These are phyloP conservation scores for Boletus speciosus DNA, from an alignment of 768 basidiomycete species.

Conservation along the genomic window DNA sequence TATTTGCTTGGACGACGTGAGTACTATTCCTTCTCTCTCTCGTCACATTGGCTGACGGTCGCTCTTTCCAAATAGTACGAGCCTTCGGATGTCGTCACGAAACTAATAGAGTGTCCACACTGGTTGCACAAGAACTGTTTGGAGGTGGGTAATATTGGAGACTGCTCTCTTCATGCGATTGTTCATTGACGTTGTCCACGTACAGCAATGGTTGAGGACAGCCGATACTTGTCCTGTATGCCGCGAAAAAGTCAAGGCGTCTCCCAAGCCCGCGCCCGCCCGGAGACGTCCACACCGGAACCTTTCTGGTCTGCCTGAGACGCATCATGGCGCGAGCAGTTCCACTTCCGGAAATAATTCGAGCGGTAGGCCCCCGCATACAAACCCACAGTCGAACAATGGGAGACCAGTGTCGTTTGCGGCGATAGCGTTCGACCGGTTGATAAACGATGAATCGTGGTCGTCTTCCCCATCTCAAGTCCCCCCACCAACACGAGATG, in stretches of 20 bases:
- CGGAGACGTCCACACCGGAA: slow-evolving; percentile 19
- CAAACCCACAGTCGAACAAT: slow-evolving; percentile 6
- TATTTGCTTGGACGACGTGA: slow-evolving; percentile 80
- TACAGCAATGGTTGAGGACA: slow-evolving; percentile 75
- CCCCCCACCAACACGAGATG: slow-evolving; percentile 2
- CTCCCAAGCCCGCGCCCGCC: slow-evolving; percentile 21
- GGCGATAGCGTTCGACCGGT: slow-evolving; percentile 19
- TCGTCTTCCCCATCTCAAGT: background rate
- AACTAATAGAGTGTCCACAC: slow-evolving; percentile 67
- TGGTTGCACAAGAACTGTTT: slow-evolving; percentile 80
- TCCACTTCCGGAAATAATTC: background rate
- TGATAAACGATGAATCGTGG: slow-evolving; percentile 17
- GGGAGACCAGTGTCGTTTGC: slow-evolving; percentile 17
- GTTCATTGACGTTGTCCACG: slow-evolving; percentile 1
- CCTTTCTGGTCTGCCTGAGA: background rate
- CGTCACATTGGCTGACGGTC: background rate
- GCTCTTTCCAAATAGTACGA: slow-evolving; percentile 48
- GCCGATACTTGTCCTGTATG: slow-evolving; percentile 82
- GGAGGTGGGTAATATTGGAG: slow-evolving; percentile 43
- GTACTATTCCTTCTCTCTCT: slow-evolving; percentile 25
- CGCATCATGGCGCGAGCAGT: slow-evolving; percentile 5
- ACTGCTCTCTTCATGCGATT: background rate
- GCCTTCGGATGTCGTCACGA: slow-evolving; percentile 58
- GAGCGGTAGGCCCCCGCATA: slow-evolving; percentile 3
- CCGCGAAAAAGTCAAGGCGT: slow-evolving; percentile 51